Conservation (phyloP, 305 asterid species). For the Nicotiana rustica region DNA sequence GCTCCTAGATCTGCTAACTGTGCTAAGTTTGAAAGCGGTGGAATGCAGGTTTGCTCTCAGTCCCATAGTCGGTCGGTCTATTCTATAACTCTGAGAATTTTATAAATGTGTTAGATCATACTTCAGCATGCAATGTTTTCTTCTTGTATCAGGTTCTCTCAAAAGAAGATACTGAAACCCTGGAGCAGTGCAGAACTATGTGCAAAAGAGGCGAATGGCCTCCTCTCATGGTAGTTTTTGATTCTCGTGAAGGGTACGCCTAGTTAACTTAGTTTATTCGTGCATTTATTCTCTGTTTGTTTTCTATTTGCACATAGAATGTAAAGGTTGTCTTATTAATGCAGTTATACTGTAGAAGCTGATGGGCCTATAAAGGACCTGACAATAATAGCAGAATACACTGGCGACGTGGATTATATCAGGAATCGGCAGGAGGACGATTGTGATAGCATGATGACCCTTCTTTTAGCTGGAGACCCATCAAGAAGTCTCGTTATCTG, state of each 20-base stretch:
- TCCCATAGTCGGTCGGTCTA: slow-evolving; percentile 17
- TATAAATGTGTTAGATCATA: background rate
- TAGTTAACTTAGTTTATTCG: slow-evolving; percentile 21
- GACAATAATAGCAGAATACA: slow-evolving; percentile 79
- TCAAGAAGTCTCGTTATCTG: slow-evolving; percentile 72
- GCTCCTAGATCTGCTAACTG: slow-evolving; percentile 77
- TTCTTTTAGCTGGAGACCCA: slow-evolving; percentile 66
- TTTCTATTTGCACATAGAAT: slow-evolving; percentile 28
- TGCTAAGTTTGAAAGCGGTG: slow-evolving; percentile 73
- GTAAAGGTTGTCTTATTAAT: slow-evolving; percentile 35
- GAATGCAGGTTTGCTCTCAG: slow-evolving; percentile 75
- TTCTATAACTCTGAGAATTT: background rate
- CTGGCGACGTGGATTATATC: slow-evolving; percentile 87
- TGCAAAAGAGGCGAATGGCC: slow-evolving; percentile 71
- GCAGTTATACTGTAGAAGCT: slow-evolving; percentile 90
- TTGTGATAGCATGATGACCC: slow-evolving; percentile 91
- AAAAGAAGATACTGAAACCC: slow-evolving; percentile 70
- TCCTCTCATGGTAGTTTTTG: slow-evolving; percentile 76
- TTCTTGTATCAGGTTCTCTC: slow-evolving; percentile 62
- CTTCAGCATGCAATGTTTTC: background rate
- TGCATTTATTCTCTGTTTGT: slow-evolving; percentile 15
- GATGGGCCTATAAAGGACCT: slow-evolving; percentile 83
- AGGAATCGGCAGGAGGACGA: slow-evolving; percentile 75
- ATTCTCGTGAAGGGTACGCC: slow-evolving; percentile 81
- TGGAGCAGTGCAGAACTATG: slow-evolving; percentile 67